Conservation (phyloP, 805 yeast genomes). For the Candida maltosa region DNA sequence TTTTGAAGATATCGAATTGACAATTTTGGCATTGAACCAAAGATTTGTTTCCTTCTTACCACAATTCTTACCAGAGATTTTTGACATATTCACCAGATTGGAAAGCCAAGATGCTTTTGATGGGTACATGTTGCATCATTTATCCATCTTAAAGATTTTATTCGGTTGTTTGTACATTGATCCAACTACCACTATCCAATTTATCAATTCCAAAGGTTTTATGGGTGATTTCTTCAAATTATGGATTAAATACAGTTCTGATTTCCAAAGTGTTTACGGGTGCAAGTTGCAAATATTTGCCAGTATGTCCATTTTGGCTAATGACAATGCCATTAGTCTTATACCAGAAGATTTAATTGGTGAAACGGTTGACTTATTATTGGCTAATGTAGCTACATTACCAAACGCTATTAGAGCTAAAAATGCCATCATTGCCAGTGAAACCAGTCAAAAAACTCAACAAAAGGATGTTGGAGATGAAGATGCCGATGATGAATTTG, state of each 20-base stretch:
- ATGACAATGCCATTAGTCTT: conserved; percentile 23
- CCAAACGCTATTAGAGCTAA: conserved; percentile 50
- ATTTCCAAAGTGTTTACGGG: conserved; percentile 52
- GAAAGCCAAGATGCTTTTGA: conserved; percentile 39
- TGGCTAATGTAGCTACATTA: conserved; percentile 39
- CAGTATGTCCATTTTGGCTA: conserved; percentile 35
- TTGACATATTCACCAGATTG: conserved; percentile 28
- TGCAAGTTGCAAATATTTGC: conserved; percentile 52
- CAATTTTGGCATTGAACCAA: conserved; percentile 26
- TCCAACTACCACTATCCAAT: conserved; percentile 33
- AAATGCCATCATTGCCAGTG: conserved; percentile 41
- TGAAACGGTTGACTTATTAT: conserved; percentile 37
- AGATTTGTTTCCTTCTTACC: conserved; percentile 31
- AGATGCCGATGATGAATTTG: conserved; percentile 30
- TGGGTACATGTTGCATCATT: conserved; percentile 42
- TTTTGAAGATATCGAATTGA: conserved; percentile 36
- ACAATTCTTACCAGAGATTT: conserved; percentile 33
- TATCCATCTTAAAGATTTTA: conserved; percentile 41
- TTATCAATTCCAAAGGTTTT: conserved; percentile 35
- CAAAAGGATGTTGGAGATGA: conserved; percentile 16
- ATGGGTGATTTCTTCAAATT: conserved; percentile 38
- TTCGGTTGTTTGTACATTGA: conserved; percentile 39
- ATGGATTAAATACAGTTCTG: conserved; percentile 47
- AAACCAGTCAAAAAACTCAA: conserved; percentile 28
- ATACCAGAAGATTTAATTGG: conserved; percentile 33